phyloP scores from a whole-genome alignment of 1,284 basidiomycete genomes.

The Sphaerobolus stellatus region DNA sequence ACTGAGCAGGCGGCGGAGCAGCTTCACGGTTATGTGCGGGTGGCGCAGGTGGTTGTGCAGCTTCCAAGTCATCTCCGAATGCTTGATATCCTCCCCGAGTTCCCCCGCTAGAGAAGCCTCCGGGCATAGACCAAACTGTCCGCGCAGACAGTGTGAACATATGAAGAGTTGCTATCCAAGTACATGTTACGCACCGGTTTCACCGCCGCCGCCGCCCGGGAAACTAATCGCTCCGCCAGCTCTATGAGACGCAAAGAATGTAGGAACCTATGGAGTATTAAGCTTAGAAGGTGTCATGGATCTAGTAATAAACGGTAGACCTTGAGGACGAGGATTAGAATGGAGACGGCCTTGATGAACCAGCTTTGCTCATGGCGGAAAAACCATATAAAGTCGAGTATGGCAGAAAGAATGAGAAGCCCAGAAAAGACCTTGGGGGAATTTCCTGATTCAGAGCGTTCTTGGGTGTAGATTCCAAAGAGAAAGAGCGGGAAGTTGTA shows the following conservation, averaged over 20 bases:
- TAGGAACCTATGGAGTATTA: slow-evolving; percentile 60
- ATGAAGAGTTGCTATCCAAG: slow-evolving; percentile 9
- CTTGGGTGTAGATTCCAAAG: slow-evolving; percentile 70
- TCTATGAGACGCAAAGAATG: slow-evolving; percentile 53
- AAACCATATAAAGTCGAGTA: slow-evolving; percentile 76
- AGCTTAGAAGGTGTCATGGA: no score
- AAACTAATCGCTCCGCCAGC: slow-evolving; percentile 64
- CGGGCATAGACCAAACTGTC: slow-evolving; percentile 84
- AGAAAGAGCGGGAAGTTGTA: slow-evolving; percentile 77
- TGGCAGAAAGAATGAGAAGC: slow-evolving; percentile 54
- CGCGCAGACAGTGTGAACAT: neutral
- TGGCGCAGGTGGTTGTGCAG: slow-evolving; percentile 19
- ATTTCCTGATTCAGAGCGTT: slow-evolving; percentile 59
- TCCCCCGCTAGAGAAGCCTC: slow-evolving; percentile 56
- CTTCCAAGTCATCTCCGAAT: slow-evolving; percentile 59
- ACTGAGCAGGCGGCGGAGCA: slow-evolving; percentile 21
- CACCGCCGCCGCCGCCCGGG: slow-evolving; percentile 52
- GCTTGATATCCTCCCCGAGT: slow-evolving; percentile 70
- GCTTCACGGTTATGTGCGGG: slow-evolving; percentile 35
- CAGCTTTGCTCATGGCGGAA: slow-evolving; percentile 51
- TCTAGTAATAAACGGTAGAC: slow-evolving; percentile 42
- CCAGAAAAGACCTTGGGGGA: slow-evolving; percentile 66
- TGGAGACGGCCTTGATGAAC: slow-evolving; percentile 54
- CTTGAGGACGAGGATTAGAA: slow-evolving; percentile 68
- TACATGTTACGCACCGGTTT: slow-evolving; percentile 43